Conservation (phyloP, 768 basidiomycete genomes). For the Termitomyces sp. region DNA sequence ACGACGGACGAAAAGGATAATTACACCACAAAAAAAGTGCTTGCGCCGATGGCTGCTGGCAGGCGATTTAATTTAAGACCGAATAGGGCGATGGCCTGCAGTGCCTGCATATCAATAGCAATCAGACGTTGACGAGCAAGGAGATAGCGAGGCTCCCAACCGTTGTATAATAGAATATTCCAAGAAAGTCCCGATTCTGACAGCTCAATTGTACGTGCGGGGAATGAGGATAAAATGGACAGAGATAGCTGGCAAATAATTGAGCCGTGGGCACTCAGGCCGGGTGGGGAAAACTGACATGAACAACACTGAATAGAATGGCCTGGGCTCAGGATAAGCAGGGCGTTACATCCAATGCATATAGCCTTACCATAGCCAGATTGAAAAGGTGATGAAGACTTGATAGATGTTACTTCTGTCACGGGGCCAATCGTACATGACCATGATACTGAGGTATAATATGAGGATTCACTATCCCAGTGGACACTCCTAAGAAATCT, state of each 20-base stretch:
- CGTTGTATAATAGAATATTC: constrained; percentile 43
- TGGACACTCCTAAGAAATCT: neutral
- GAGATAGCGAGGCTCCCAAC: constrained; percentile 17
- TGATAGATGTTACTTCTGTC: constrained; percentile 59
- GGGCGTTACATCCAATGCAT: neutral
- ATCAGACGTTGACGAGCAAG: constrained; percentile 1
- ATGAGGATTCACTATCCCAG: neutral
- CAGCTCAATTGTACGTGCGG: constrained; percentile 24
- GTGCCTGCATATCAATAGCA: constrained; percentile 21
- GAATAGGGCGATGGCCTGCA: constrained; percentile 69
- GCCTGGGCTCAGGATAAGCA: constrained; percentile 30
- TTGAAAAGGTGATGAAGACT: constrained; percentile 45
- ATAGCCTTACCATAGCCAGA: constrained; percentile 56
- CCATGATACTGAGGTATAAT: constrained; percentile 36
- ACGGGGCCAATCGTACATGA: constrained; percentile 70
- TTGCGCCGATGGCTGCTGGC: constrained; percentile 54
- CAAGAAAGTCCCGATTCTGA: constrained; percentile 40
- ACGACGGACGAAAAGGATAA: constrained; percentile 10
- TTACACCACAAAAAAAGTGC: constrained; percentile 50
- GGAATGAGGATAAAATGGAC: constrained; percentile 31
- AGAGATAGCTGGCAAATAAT: constrained; percentile 26
- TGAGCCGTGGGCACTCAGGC: neutral
- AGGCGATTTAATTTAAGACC: constrained; percentile 63
- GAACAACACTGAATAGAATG: constrained; percentile 54
- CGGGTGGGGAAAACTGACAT: constrained; percentile 29